Evolutionary conservation across 2,329 filamentous ascomycete genomes (phyloP).

Genomic region (Taxawa tesnikishii): DNA sequence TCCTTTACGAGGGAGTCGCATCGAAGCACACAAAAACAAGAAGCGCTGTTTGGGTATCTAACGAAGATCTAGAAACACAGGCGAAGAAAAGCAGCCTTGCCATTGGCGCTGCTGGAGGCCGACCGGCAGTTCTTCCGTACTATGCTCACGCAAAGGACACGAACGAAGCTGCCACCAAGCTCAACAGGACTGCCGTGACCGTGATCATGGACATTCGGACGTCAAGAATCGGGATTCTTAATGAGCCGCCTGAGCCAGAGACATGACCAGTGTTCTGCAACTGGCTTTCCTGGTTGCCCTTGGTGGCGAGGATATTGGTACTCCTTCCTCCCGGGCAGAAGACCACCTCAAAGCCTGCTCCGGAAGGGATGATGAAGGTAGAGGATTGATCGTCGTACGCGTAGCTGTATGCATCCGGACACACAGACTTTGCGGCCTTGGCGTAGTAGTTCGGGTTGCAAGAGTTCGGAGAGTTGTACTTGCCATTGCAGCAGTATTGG

Average conservation of each 20-base stretch:
- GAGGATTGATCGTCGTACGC: constrained; percentile 47
- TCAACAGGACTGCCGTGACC: not conserved
- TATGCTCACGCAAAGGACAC: not conserved
- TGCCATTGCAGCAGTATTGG: constrained; percentile 63
- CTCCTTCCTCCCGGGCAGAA: constrained; percentile 56
- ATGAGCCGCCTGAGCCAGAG: constrained; percentile 11
- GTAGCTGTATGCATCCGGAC: constrained; percentile 76
- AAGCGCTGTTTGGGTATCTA: too few relatives aligned
- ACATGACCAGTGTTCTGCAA: constrained; percentile 8
- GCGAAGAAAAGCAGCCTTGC: too few relatives aligned
- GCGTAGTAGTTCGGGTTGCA: constrained; percentile 61
- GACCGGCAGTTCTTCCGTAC: too few relatives aligned
- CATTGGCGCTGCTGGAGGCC: too few relatives aligned
- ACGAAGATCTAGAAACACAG: too few relatives aligned
- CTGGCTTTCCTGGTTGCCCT: constrained; percentile 20
- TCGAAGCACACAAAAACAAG: too few relatives aligned
- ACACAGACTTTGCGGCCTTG: constrained; percentile 57
- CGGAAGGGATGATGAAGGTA: constrained; percentile 46
- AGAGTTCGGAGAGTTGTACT: constrained; percentile 48
- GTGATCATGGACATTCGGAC: constrained; percentile 3
- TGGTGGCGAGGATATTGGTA: constrained; percentile 33
- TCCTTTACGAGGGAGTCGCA: too few relatives aligned
- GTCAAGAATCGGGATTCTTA: constrained; percentile 11
- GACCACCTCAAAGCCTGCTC: constrained; percentile 65
- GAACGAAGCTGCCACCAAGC: not conserved